phyloP scores from a whole-genome alignment of 1,284 basidiomycete genomes.

The Schizopora paradoxa region DNA sequence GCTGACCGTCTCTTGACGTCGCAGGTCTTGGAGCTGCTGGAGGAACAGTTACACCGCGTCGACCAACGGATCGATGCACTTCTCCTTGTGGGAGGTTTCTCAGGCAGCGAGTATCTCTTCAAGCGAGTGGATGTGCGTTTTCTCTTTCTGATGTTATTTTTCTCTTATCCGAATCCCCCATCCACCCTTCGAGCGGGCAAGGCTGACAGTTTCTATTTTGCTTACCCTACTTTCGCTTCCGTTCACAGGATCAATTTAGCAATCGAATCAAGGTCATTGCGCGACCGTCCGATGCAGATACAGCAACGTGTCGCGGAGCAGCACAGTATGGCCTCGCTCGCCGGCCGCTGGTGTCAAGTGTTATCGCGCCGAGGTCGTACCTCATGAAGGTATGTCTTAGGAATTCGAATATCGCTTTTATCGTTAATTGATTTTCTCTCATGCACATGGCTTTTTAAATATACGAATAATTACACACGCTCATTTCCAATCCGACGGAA shows the following conservation, averaged over 20 bases:
- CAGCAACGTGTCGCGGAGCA: constrained; percentile 75
- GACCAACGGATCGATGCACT: constrained; percentile 69
- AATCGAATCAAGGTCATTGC: constrained; percentile 64
- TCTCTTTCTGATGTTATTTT: neutral
- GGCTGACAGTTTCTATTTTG: constrained; percentile 1
- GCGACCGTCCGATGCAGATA: constrained; percentile 75
- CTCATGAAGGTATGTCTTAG: constrained; percentile 63
- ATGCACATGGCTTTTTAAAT: constrained; percentile 10
- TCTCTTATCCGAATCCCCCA: constrained; percentile 1
- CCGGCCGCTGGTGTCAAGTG: constrained; percentile 65
- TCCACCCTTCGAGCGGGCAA: constrained; percentile 10
- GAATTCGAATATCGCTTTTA: neutral
- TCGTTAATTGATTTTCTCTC: constrained; percentile 5
- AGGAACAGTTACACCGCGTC: constrained; percentile 61
- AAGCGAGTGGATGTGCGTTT: constrained; percentile 59
- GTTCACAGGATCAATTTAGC: constrained; percentile 52
- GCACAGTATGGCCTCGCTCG: constrained; percentile 78
- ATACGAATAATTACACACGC: neutral
- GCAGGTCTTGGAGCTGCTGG: constrained; percentile 69
- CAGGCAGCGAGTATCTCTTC: constrained; percentile 76
- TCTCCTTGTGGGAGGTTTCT: constrained; percentile 81
- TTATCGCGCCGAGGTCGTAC: constrained; percentile 74
- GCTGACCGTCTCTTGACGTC: constrained; percentile 14
- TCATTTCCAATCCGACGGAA: constrained; percentile 1
- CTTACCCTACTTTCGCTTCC: constrained; percentile 6